A percentile compares a stretch with the other conserved stretches of the same genome.
Conservation (phyloP, 2,329 filamentous ascomycete genomes). For the Celoporthe dispersa region DNA sequence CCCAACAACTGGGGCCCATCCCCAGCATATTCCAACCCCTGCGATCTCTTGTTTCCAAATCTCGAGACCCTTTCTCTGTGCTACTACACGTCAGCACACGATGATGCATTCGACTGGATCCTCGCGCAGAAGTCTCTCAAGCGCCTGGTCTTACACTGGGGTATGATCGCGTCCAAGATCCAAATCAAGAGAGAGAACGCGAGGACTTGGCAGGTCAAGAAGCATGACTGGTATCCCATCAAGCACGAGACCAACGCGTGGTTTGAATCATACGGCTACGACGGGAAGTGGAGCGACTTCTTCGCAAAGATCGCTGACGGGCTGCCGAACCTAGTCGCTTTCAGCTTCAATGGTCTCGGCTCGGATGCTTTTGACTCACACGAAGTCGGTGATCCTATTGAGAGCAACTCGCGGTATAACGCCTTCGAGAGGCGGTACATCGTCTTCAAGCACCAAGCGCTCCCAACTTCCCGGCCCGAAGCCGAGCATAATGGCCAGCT, state of each 20-base stretch:
- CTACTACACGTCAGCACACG: constrained; percentile 14
- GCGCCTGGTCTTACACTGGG: constrained; percentile 13
- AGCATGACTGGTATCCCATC: constrained; percentile 4
- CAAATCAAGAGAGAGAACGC: background rate
- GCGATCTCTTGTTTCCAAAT: constrained; percentile 19
- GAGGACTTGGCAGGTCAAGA: constrained; percentile 10
- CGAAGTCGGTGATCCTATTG: too few species aligned
- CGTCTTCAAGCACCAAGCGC: constrained; percentile 2
- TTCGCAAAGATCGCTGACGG: constrained; percentile 12
- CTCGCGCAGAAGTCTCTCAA: constrained; percentile 16
- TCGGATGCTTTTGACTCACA: background rate
- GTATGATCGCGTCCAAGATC: constrained; percentile 13
- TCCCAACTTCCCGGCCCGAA: constrained; percentile 12
- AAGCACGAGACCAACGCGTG: background rate
- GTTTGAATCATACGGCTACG: background rate
- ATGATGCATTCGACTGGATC: constrained; percentile 22
- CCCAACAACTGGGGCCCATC: constrained; percentile 24
- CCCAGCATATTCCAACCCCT: constrained; percentile 16
- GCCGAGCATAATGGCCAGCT: background rate
- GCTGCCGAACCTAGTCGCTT: constrained; percentile 21
- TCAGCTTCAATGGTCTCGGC: constrained; percentile 10
- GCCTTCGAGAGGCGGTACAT: constrained; percentile 17
- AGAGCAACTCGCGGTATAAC: background rate
- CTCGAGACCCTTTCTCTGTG: constrained; percentile 11
- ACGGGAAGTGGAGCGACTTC: constrained; percentile 22